Evolutionary conservation across 495 filamentous ascomycete species (phyloP).

Genomic region (Glutinoglossum americanum): DNA sequence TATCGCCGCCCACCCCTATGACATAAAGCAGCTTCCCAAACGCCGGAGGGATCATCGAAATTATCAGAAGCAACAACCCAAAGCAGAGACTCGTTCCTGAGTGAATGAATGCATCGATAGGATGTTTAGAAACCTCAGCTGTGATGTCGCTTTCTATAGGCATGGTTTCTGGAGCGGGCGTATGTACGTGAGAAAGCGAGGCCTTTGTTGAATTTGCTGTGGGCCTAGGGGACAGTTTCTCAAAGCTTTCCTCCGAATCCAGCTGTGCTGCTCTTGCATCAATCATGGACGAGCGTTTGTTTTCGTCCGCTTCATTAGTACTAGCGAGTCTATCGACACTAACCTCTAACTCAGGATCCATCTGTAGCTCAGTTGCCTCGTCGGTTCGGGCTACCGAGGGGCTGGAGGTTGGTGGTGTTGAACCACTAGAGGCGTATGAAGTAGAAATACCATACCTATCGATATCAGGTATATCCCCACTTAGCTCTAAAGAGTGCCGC

Average conservation of each 20-base stretch:
- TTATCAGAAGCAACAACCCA: slow-evolving; percentile 60
- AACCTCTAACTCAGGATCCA: background rate
- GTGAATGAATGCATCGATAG: slow-evolving; percentile 70
- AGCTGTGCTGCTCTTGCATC: background rate
- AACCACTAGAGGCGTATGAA: background rate
- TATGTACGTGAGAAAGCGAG: background rate
- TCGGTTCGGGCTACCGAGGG: background rate
- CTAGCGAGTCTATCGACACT: background rate
- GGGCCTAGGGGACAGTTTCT: background rate
- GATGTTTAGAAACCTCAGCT: slow-evolving; percentile 6
- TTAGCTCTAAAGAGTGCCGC: background rate
- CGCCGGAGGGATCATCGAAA: slow-evolving; percentile 79
- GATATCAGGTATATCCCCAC: background rate
- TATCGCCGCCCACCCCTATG: slow-evolving; percentile 82
- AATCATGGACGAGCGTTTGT: background rate
- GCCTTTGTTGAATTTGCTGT: background rate
- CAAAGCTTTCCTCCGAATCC: background rate
- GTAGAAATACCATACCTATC: background rate
- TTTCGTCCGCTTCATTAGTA: background rate
- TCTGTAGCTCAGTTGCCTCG: background rate
- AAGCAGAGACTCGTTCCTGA: slow-evolving; percentile 78
- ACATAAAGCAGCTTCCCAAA: slow-evolving; percentile 68
- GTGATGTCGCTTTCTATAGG: background rate
- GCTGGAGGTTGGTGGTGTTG: background rate
- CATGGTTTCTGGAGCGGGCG: background rate